Base-by-base conservation (phyloP, 768 basidiomycete species). In the Lactifluus subvellereus region DNA sequence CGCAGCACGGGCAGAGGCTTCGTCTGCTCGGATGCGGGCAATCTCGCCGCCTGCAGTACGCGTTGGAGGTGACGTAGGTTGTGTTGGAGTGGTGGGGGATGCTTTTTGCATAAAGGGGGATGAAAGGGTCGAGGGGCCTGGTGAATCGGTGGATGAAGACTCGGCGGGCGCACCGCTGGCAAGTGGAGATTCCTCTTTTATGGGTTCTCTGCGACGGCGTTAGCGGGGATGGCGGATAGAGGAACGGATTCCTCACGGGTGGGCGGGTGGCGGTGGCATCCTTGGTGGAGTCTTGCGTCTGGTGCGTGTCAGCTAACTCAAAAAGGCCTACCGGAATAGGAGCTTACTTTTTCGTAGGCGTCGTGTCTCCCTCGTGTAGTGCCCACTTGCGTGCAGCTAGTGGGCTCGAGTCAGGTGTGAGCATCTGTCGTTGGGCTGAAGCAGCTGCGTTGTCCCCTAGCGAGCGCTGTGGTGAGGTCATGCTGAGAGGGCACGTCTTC, bases 11-110 rank as follows among this genome's bases (percentile, higher is more conserved):
- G 81, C 82, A 66, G 84, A 80, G 16, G 79, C 72, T 69, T 80
- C 75, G 32, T 80, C 79, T 52, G 80, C 79, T 33, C 82, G 81
- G 54, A 88, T 83, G 43, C 83, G 80, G 56, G 82, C 79, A 71
- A 86, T 78, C 69, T 88, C 87, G 35, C 80, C 81, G 48, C 82
- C 84, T 0, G 76, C 69, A 65, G 53, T 45, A 38, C 64, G 64
- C 20, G 67, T 40, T 65, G 68, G 16, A 69, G 58, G n/a, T 64
- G 73, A 45, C 60, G 13, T 74, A 14, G 45, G 43, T 35, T 35
- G 38, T 1, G 67, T 43, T 16, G 51, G 35, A 20, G 66, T 45
- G 43, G 65, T 37, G 18, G 68, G 43, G 32, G 64, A 58, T 14
- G 66, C 48, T 49, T 67, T 69, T 51, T 69, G 70, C 58, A 71